phyloP scores from a whole-genome alignment of 1,139 yeast genomes.

The Hyphopichia khmerensis region DNA sequence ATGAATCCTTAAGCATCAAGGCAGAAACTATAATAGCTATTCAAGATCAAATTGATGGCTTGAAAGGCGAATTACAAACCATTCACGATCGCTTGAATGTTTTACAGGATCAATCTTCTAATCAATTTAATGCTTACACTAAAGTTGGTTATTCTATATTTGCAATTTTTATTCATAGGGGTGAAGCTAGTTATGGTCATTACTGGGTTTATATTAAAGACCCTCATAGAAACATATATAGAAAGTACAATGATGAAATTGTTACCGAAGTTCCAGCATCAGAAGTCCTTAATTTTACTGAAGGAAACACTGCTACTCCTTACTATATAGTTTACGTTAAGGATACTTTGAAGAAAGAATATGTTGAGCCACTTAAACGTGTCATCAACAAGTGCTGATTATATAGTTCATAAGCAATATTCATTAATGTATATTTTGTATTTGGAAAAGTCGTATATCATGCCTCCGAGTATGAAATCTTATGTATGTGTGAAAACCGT shows the following conservation, averaged over 20 bases:
- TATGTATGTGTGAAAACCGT: neutral
- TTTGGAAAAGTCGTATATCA: neutral
- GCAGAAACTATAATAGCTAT: constrained; percentile 38
- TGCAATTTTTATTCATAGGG: constrained; percentile 92
- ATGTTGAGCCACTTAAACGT: constrained; percentile 69
- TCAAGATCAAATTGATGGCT: constrained; percentile 24
- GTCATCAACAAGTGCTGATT: constrained; percentile 13
- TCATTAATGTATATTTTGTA: neutral
- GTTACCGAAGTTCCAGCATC: constrained; percentile 74
- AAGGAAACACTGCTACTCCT: constrained; percentile 86
- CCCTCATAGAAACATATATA: constrained; percentile 60
- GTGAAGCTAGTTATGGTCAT: constrained; percentile 95
- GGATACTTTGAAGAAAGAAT: constrained; percentile 56
- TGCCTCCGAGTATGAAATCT: neutral
- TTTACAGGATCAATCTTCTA: constrained; percentile 48
- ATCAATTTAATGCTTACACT: constrained; percentile 60
- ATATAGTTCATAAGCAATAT: neutral
- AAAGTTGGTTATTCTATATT: constrained; percentile 77
- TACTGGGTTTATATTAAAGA: constrained; percentile 94
- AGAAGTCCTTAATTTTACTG: constrained; percentile 75
- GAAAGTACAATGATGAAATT: constrained; percentile 90
- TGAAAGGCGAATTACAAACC: constrained; percentile 18
- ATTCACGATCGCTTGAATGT: constrained; percentile 38
- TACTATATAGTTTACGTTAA: constrained; percentile 84
- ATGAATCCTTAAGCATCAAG: constrained; percentile 24